Conservation (phyloP, 2,329 filamentous ascomycete genomes). For the Microascus cirrosus region DNA sequence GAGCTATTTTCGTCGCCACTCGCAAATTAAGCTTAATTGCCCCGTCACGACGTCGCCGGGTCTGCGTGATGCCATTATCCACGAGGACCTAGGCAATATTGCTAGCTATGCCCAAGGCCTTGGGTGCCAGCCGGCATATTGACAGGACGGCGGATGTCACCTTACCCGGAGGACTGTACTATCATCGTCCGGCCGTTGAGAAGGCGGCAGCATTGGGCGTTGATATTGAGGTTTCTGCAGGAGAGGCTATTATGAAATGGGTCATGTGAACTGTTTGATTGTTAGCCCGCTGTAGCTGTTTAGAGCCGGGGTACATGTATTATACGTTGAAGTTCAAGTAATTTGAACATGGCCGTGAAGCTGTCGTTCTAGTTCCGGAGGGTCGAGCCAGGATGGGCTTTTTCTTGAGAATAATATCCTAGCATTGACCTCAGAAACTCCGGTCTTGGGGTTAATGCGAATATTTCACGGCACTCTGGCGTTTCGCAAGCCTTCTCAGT, state of each 20-base stretch:
- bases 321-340: no score
- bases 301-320: no score
- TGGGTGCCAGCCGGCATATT: neutral
- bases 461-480: neutral
- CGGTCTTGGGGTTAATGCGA: neutral
- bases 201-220: no score
- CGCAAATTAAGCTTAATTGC: conserved; percentile 6
- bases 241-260: no score
- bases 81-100: neutral
- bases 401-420: neutral
- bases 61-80: neutral
- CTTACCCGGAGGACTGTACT: neutral
- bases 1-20: conserved; percentile 5
- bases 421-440: neutral
- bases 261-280: no score
- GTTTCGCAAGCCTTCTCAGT: neutral
- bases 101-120: neutral
- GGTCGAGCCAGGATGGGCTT: no score
- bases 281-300: no score
- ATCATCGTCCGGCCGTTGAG: no score
- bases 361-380: no score
- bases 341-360: no score
- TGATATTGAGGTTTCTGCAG: no score
- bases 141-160: neutral
- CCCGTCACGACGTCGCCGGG: neutral